These are phyloP conservation scores for Drosera capensis DNA, from an alignment of 148 eudicot species.

Conservation along the genomic window DNA sequence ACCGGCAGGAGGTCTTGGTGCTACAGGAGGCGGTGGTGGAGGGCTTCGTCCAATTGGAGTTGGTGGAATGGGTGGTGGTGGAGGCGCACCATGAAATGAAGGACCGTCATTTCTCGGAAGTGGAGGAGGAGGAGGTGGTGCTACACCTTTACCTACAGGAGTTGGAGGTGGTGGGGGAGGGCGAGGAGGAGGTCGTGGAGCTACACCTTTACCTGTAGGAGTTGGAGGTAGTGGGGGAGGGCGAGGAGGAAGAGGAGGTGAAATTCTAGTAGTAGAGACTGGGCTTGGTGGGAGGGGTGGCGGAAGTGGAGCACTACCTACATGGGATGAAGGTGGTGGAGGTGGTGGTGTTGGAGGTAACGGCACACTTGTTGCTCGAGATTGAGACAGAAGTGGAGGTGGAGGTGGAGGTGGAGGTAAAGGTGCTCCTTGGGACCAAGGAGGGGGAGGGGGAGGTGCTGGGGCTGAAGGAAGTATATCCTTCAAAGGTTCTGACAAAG, in stretches of 20 bases:
- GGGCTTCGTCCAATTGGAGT: constrained; percentile 13
- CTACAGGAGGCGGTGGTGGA: constrained; percentile 33
- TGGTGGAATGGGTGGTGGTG: constrained; percentile 19
- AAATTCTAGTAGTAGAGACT: neutral
- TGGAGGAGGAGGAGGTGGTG: constrained; percentile 26
- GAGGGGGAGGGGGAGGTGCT: too few species aligned
- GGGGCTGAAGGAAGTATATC: too few species aligned
- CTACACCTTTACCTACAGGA: constrained; percentile 4
- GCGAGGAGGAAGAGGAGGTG: constrained; percentile 10
- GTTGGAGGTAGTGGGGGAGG: constrained; percentile 3
- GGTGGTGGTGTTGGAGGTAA: constrained; percentile 10
- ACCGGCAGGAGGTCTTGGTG: constrained; percentile 25
- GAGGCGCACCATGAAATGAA: constrained; percentile 12
- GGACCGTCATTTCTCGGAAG: constrained; percentile 12
- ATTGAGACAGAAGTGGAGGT: constrained; percentile 11
- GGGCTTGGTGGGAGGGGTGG: neutral
- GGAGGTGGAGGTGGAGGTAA: constrained; percentile 19
- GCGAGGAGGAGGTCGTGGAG: constrained; percentile 15
- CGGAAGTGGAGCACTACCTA: neutral
- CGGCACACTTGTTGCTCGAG: neutral
- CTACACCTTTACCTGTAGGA: too few species aligned
- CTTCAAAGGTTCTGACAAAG: too few species aligned
- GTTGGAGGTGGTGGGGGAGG: constrained; percentile 14
- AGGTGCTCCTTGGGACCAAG: too few species aligned
- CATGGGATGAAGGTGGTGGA: neutral